Base-by-base conservation (phyloP, 2,329 filamentous ascomycete genomes). In the Aspergillus sp. region DNA sequence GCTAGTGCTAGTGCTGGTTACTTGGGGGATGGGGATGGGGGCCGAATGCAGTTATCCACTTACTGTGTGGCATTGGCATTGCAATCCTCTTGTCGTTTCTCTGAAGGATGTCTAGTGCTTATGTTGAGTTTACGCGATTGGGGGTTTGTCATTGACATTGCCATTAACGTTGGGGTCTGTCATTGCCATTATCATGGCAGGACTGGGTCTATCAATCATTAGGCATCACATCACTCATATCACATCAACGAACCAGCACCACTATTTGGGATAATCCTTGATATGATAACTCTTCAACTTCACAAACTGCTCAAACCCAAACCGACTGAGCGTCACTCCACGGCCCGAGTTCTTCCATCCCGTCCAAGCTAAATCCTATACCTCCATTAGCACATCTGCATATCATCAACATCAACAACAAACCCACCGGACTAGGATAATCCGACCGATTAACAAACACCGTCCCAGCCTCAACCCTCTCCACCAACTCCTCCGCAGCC, bases 311-410 rank as follows among this genome's bases (percentile, higher is more conserved):
- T 96, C 92, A 72, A 94, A 97, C 13, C 91, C 93, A 70, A 91
- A 94, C 68, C 82, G 89, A 78, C 91, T 92, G 69, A 97, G 80
- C 9, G 92, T 96, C 70, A 91, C 89, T 32, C 93, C 92, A 78
- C 91, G 91, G 64, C 93, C 92, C 58, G 92, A 96, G 73, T 95
- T 90, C 81, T 97, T 97, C 91, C 91, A 96, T 6, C 92, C 93
- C 3, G 91, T 92, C 91, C 91, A 95, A 10, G 91, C 91, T 67
- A 95, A 85, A 76, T 95, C 91, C 91, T 93, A 43, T n/a, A 7
- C 2, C 30, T 21, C 12, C 12, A 4, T 54, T 50, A 50, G 47
- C 28, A 32, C 15, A 30, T 13, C 21, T 23, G 1, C 32, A 36
- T 17, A 50, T 30, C 15, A 32, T 7, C n/a, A 25, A 15, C 6